phyloP scores from a whole-genome alignment of 1,284 basidiomycete genomes.

The Austroboletus niveus region DNA sequence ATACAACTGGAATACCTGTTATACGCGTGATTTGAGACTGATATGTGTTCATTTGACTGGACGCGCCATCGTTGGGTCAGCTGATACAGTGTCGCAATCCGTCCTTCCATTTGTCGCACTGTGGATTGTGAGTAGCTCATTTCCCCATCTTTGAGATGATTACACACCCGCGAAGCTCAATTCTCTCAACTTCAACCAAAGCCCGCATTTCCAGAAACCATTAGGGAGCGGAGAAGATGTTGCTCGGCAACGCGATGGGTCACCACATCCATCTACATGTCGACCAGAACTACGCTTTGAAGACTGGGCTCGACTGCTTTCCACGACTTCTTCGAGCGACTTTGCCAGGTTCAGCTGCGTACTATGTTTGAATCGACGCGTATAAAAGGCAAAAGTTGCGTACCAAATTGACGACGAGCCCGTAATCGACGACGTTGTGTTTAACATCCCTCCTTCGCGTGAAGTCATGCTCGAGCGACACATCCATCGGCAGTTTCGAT shows the following conservation, averaged over 20 bases:
- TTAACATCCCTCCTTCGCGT: constrained; percentile 14
- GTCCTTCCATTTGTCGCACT: constrained; percentile 52
- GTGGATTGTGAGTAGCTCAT: not conserved
- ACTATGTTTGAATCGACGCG: not conserved
- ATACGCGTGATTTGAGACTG: constrained; percentile 43
- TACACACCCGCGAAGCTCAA: constrained; percentile 28
- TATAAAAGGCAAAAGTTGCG: constrained; percentile 1
- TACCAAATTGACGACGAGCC: constrained; percentile 24
- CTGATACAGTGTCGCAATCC: constrained; percentile 43
- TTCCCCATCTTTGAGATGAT: not conserved
- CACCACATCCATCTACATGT: not conserved
- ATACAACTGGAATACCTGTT: constrained; percentile 49
- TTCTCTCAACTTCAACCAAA: constrained; percentile 16
- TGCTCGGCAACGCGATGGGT: not conserved
- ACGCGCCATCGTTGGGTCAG: constrained; percentile 38
- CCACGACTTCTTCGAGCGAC: constrained; percentile 23
- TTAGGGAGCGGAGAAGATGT: not conserved
- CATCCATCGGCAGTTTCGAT: constrained; percentile 12
- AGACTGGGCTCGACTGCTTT: constrained; percentile 3
- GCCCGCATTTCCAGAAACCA: not conserved
- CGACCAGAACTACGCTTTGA: not conserved
- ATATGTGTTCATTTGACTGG: constrained; percentile 7
- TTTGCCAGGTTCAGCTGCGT: constrained; percentile 31
- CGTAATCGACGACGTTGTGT: constrained; percentile 10
- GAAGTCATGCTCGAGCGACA: constrained; percentile 28